Evolutionary conservation across 352 stramenopile species (phyloP).

Genomic region (Pythium insidiosum): DNA sequence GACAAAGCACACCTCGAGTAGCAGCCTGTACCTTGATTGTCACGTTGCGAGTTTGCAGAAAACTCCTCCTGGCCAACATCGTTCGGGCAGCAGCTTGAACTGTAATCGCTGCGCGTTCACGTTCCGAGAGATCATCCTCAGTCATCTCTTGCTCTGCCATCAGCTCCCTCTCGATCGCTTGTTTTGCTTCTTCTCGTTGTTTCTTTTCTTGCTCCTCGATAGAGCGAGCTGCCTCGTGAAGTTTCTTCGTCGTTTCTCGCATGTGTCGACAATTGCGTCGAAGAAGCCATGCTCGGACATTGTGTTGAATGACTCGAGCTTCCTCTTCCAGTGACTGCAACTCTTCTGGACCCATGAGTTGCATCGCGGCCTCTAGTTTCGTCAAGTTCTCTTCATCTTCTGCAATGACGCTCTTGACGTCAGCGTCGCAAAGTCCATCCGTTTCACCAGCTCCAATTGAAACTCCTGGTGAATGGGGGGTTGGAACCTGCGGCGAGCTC

Average conservation of each 20-base stretch:
- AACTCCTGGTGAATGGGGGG: neutral
- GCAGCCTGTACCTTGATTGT: constrained; percentile 82
- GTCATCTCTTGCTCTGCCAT: constrained; percentile 23
- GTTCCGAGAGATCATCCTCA: too few relatives aligned
- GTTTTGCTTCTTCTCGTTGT: constrained; percentile 9
- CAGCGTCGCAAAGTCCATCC: constrained; percentile 45
- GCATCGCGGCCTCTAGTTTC: constrained; percentile 76
- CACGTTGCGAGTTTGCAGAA: constrained; percentile 80
- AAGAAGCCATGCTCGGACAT: constrained; percentile 82
- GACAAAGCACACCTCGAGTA: constrained; percentile 69
- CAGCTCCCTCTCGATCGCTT: constrained; percentile 2
- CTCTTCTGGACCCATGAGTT: constrained; percentile 83
- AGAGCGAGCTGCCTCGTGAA: constrained; percentile 64
- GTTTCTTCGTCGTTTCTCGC: constrained; percentile 75
- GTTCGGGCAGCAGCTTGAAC: constrained; percentile 79
- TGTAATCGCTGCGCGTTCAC: constrained; percentile 69
- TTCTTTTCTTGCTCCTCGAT: constrained; percentile 57
- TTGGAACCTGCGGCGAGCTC: neutral
- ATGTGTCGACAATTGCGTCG: constrained; percentile 86
- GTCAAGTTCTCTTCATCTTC: constrained; percentile 68
- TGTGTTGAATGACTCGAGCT: constrained; percentile 79
- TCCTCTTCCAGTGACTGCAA: constrained; percentile 81
- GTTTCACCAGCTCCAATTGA: constrained; percentile 15
- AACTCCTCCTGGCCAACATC: constrained; percentile 78
- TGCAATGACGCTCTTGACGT: constrained; percentile 80